phyloP scores from a whole-genome alignment of 306 rosid species.

The Aeschynomene evenia region DNA sequence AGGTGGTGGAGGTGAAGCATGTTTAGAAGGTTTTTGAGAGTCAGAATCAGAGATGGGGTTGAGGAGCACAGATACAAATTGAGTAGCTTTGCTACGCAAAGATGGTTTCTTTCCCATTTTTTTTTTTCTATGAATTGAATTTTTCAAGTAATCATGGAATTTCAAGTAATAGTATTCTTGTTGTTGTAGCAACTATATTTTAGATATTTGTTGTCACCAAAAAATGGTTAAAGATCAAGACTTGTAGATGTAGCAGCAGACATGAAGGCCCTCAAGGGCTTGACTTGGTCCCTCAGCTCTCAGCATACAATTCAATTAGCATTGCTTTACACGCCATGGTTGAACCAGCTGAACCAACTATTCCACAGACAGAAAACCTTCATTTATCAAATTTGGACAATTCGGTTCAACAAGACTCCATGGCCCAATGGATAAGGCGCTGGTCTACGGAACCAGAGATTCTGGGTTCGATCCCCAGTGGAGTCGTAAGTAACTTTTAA shows the following conservation, averaged over 20 bases:
- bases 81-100: conserved; percentile 71
- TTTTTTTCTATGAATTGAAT: background rate
- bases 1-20: conserved; percentile 41
- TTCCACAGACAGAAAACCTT: no score
- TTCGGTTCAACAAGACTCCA: conserved; percentile 8
- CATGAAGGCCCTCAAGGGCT: background rate
- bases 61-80: conserved; percentile 69
- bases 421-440: conserved; percentile 91
- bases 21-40: conserved; percentile 43
- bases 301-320: background rate
- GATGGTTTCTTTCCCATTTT: conserved; percentile 76
- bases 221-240: background rate
- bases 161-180: background rate
- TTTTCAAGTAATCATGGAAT: conserved; percentile 10
- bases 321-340: background rate
- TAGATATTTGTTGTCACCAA: conserved; percentile 3
- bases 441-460: conserved; percentile 97
- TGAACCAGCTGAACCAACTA: background rate
- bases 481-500: no score
- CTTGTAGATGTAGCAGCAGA: background rate
- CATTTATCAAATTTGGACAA: background rate
- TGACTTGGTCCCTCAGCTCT: background rate
- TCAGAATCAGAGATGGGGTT: conserved; percentile 77
- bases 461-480: conserved; percentile 94
- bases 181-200: conserved; percentile 33